Percentiles rank a stretch among this genome's conserved stretches.
phyloP scores from a whole-genome alignment of 2,329 filamentous ascomycete genomes.

The Aspergillus carbonarius region DNA sequence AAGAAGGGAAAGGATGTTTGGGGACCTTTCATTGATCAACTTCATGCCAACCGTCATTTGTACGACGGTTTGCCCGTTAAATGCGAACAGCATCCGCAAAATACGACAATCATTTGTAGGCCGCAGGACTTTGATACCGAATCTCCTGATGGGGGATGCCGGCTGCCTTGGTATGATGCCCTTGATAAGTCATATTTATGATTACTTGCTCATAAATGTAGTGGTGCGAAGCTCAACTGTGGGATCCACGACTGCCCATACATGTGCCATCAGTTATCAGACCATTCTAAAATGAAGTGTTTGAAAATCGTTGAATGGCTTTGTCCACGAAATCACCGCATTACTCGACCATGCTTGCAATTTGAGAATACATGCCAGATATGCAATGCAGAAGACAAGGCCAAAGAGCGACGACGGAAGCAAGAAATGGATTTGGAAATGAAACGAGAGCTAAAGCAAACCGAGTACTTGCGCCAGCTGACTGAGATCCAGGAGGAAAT shows the following conservation, averaged over 20 bases:
- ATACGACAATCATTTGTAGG: conserved; percentile 45
- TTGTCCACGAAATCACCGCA: conserved; percentile 56
- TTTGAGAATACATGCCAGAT: conserved; percentile 43
- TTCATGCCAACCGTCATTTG: conserved; percentile 55
- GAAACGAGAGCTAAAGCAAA: conserved; percentile 27
- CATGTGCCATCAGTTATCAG: conserved; percentile 61
- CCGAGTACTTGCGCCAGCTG: conserved; percentile 22
- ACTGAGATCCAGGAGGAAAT: conserved; percentile 27
- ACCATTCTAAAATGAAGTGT: conserved; percentile 60
- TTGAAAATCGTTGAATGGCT: conserved; percentile 41
- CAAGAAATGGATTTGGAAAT: conserved; percentile 52
- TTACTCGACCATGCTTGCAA: conserved; percentile 49
- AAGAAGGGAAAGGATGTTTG: conserved; percentile 60
- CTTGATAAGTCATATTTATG: conserved; percentile 7
- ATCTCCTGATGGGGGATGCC: conserved; percentile 70
- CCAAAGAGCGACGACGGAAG: conserved; percentile 47
- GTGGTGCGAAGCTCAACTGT: conserved; percentile 55
- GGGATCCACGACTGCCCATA: conserved; percentile 58
- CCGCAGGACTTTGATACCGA: conserved; percentile 56
- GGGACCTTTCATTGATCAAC: conserved; percentile 55
- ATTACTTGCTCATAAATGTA: conserved; percentile 3
- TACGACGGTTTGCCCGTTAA: conserved; percentile 61
- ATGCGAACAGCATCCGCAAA: conserved; percentile 61
- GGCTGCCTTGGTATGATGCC: conserved; percentile 57
- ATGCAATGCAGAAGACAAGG: conserved; percentile 53